A percentile compares a stretch with the other conserved stretches of the same genome.
phyloP scores from a whole-genome alignment of 345 rosid species.

The Brassica cretica region DNA sequence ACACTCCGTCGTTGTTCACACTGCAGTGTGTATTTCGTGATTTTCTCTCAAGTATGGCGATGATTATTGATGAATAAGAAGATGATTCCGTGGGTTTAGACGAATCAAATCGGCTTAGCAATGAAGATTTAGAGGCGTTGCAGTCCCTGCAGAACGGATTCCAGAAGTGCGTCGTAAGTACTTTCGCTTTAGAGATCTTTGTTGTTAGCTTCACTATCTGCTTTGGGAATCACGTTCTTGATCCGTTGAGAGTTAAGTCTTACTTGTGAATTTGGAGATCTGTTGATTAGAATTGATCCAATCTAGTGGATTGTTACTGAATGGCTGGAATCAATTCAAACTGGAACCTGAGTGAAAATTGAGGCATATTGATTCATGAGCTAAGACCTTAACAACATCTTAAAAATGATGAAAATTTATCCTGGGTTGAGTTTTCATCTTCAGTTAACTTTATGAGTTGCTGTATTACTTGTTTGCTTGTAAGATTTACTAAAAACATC shows the following conservation, averaged over 20 bases:
- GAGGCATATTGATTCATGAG: background rate
- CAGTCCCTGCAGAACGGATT: conserved; percentile 62
- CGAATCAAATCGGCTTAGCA: conserved; percentile 49
- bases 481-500: background rate
- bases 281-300: conserved; percentile 2
- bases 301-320: background rate
- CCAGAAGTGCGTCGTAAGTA: conserved; percentile 86
- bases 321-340: background rate
- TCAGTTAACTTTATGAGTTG: background rate
- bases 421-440: conserved; percentile 9
- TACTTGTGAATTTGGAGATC: conserved; percentile 12
- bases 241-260: background rate
- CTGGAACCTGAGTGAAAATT: background rate
- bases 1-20: conserved; percentile 5
- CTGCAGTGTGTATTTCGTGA: background rate
- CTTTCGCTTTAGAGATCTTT: conserved; percentile 2
- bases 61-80: conserved; percentile 25
- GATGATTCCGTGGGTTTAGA: conserved; percentile 47
- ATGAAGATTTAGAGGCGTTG: conserved; percentile 71
- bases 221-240: background rate
- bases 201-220: conserved; percentile 11
- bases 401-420: background rate
- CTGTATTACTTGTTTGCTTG: conserved; percentile 1
- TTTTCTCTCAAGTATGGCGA: conserved; percentile 10
- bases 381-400: background rate